Conservation (phyloP, 805 yeast species). For the Kuraishia cidri region DNA sequence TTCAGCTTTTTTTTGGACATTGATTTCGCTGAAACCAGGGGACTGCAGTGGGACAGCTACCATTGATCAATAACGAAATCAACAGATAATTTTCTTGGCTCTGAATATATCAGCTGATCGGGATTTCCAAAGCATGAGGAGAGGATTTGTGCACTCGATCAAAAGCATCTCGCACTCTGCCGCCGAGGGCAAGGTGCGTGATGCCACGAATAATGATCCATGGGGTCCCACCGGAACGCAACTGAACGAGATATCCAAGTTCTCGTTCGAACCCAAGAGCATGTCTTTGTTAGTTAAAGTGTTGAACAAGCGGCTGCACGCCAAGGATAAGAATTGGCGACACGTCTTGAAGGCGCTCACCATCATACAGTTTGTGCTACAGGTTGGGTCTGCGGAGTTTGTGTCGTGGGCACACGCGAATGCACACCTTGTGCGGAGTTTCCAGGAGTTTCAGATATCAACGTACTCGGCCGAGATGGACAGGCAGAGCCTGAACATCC, state of each 20-base stretch:
- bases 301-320: constrained; percentile 28
- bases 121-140: too few relatives aligned
- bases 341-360: constrained; percentile 42
- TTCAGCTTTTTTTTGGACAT: too few relatives aligned
- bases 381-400: constrained; percentile 45
- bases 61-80: too few relatives aligned
- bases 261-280: constrained; percentile 31
- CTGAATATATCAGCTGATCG: too few relatives aligned
- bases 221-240: constrained; percentile 51
- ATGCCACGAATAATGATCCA: constrained; percentile 43
- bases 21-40: too few relatives aligned
- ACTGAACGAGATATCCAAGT: constrained; percentile 38
- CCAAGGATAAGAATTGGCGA: constrained; percentile 21
- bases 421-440: constrained; percentile 16
- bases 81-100: too few relatives aligned
- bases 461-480: constrained; percentile 12
- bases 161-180: too few relatives aligned
- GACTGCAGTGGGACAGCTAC: too few relatives aligned
- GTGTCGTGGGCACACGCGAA: constrained; percentile 36
- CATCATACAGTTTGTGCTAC: constrained; percentile 37
- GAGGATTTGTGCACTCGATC: too few relatives aligned
- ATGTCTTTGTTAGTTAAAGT: constrained; percentile 28
- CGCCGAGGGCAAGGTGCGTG: constrained; percentile 9
- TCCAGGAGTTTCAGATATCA: constrained; percentile 17
- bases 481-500: constrained; percentile 21